Conservation (phyloP, 495 filamentous ascomycete genomes). For the Aspergillus conjunctus region DNA sequence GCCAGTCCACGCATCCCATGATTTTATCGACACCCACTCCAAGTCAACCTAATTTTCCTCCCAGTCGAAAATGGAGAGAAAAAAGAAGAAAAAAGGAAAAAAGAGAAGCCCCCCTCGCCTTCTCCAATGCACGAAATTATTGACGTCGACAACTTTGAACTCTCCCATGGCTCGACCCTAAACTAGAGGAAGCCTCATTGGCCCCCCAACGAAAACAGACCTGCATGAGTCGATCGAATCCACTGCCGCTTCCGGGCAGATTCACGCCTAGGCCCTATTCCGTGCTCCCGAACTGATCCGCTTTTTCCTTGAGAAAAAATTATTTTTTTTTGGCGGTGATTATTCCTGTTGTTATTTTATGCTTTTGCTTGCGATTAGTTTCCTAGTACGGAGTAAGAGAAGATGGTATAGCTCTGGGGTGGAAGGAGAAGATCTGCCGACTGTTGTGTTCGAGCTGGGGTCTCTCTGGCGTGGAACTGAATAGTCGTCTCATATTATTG, state of each 20-base stretch:
- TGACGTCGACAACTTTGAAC: constrained; percentile 14
- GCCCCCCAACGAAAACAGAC: constrained; percentile 9
- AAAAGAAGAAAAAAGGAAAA: constrained; percentile 2
- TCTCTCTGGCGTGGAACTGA: not conserved
- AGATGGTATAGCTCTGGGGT: no score
- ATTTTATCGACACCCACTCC: not conserved
- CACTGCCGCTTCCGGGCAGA: constrained; percentile 28
- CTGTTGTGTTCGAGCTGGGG: no score
- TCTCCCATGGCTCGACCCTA: constrained; percentile 9
- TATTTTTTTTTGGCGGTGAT: not conserved
- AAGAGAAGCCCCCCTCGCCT: constrained; percentile 1
- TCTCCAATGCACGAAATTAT: not conserved
- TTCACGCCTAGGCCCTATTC: constrained; percentile 29
- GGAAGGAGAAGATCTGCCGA: no score
- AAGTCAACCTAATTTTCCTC: not conserved
- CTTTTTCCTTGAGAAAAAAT: constrained; percentile 6
- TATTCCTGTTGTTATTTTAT: constrained; percentile 2
- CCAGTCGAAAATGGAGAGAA: not conserved
- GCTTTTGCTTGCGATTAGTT: not conserved
- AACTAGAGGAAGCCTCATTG: constrained; percentile 9
- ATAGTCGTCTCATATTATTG: not conserved
- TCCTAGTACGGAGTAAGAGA: not conserved
- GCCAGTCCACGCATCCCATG: not conserved
- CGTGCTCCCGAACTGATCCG: constrained; percentile 27
- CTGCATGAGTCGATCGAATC: constrained; percentile 29